Base-by-base conservation (phyloP, 2,329 filamentous ascomycete species). In the Alternaria panax region DNA sequence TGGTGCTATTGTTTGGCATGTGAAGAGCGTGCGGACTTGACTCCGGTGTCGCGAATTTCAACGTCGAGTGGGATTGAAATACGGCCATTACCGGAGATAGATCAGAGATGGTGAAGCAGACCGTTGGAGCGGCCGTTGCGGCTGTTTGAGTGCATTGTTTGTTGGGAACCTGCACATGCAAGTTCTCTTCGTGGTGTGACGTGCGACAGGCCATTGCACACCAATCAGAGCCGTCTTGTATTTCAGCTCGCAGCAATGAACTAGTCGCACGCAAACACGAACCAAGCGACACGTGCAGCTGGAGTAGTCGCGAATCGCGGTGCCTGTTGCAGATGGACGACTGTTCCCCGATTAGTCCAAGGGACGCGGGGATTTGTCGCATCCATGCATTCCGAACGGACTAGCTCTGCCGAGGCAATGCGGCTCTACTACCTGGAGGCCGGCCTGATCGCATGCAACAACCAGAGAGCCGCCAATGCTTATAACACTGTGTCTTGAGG, bases 331-430 rank as follows among this genome's bases (percentile, higher is more conserved):
- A n/a, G n/a, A n/a, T n/a, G 9, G 30, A 57, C 32, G 24, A 12
- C 46, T 60, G 40, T 20, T 28, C 28, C 22, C 14, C 28, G 22
- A 54, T 58, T 22, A 53, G 43, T 25, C 25, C 18, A 51, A 34
- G 27, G n/a, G 56, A 47, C 56, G 51, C 34, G 51, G 55, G 45
- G 45, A 22, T 40, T 40, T 12, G 41, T 36, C 25, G 51, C 41
- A 47, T 30, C 50, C 48, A 45, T 38, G 45, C 38, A 45, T 20
- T 55, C 30, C 25, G 57, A 59, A 32, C 52, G 46, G 45, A 28
- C 32, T 60, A 53, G 50, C 47, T 51, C 57, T 68, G 64, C 70
- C 70, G 70, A 72, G 70, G 70, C 68, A 56, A 59, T 56, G 54
- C 57, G 57, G 57, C 48, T 55, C 54, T 30, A 32, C 45, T 38